A percentile compares a stretch with the other conserved stretches of the same genome.
Evolutionary conservation across 306 rosid genomes (phyloP).

Genomic region (Pyrus betulifolia): DNA sequence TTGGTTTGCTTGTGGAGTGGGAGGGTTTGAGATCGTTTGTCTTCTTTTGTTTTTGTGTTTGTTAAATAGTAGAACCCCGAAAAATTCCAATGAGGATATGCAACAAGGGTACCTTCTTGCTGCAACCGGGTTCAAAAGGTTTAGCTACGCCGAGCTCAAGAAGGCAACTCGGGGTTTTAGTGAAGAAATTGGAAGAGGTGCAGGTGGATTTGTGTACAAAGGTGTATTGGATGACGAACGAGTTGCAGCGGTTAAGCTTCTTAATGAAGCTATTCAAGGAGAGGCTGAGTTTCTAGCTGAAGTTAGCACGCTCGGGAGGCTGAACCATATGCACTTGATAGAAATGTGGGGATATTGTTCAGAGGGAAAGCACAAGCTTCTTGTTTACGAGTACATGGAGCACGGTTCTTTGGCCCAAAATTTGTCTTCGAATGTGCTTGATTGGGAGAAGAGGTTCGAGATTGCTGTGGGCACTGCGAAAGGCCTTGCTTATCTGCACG

Average conservation of each 20-base stretch:
- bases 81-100: neutral
- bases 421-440: slow-evolving; percentile 21
- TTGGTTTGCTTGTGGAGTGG: slow-evolving; percentile 36
- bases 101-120: slow-evolving; percentile 26
- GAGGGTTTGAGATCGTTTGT: slow-evolving; percentile 34
- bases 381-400: slow-evolving; percentile 49
- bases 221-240: slow-evolving; percentile 32
- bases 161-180: slow-evolving; percentile 35
- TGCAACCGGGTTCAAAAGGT: slow-evolving; percentile 34
- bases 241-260: slow-evolving; percentile 35
- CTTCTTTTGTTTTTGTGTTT: slow-evolving; percentile 27
- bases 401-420: slow-evolving; percentile 42
- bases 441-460: slow-evolving; percentile 36
- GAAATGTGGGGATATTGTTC: slow-evolving; percentile 55
- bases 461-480: slow-evolving; percentile 51
- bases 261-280: slow-evolving; percentile 33
- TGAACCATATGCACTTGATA: slow-evolving; percentile 57
- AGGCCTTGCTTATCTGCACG: slow-evolving; percentile 58
- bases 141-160: slow-evolving; percentile 43
- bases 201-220: slow-evolving; percentile 44
- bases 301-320: slow-evolving; percentile 48
- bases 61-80: neutral
- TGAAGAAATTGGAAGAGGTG: slow-evolving; percentile 56
- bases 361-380: slow-evolving; percentile 46
- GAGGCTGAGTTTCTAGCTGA: slow-evolving; percentile 57